These are phyloP conservation scores for Magnusiomyces ingens DNA, from an alignment of 1,139 yeast species.

Conservation along the genomic window DNA sequence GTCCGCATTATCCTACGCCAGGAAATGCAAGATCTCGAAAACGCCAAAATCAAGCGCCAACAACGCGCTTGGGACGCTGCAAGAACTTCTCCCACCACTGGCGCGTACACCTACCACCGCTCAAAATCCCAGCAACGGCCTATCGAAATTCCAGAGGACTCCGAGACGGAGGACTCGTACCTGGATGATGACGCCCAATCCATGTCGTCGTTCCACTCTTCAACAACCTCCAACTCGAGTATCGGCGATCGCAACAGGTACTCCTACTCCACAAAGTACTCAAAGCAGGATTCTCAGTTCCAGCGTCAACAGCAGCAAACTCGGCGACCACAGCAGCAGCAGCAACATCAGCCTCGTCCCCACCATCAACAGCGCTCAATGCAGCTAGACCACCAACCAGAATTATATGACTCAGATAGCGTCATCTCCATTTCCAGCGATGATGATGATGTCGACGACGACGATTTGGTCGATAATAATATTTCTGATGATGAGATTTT, in stretches of 20 bases:
- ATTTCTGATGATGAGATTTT: conserved; percentile 1
- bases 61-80: conserved; percentile 11
- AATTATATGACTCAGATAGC: too few relatives aligned
- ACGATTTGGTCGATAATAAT: too few relatives aligned
- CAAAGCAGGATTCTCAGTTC: too few relatives aligned
- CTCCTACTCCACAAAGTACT: too few relatives aligned
- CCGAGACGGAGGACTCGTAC: neutral
- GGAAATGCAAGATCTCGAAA: conserved; percentile 26
- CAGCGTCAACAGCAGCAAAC: too few relatives aligned
- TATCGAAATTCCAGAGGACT: neutral
- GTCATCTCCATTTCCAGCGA: neutral
- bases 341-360: too few relatives aligned
- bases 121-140: neutral
- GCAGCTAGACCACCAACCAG: too few relatives aligned
- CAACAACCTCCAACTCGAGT: neutral
- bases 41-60: conserved; percentile 18
- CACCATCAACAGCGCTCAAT: too few relatives aligned
- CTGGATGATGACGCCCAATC: neutral
- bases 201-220: neutral
- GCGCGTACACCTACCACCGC: too few relatives aligned
- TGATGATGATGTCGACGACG: neutral
- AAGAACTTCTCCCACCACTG: neutral
- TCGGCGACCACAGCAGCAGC: too few relatives aligned
- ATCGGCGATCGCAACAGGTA: too few relatives aligned
- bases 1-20: conserved; percentile 29